Base-by-base conservation (phyloP, 495 filamentous ascomycete species). In the Achaetomiella virescens region DNA sequence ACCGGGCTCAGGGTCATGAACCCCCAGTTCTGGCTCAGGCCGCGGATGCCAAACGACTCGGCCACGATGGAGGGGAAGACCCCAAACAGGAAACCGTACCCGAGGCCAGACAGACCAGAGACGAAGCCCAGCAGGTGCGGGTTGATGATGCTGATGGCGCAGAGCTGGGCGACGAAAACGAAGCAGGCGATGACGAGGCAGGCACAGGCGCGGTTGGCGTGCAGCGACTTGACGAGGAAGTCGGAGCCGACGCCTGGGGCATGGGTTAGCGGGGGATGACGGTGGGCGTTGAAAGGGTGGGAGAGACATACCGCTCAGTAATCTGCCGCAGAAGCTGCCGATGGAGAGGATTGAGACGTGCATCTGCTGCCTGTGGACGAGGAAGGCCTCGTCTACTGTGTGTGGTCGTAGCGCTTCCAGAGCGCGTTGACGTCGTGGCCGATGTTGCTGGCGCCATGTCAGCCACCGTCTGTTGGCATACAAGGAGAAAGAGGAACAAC, bases 271-370 rank as follows among this genome's bases (percentile, higher is more conserved):
- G n/a, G 8, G 27, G 15, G 27, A 12, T 27, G n/a, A 18, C 15
- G 9, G 2, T 14, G 33, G 37, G 38, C 29, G 9, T 1, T n/a
- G 11, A 36, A 21, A 12, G 31, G 37, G 17, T 3, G 65, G 29
- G 33, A 4, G 17, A 12, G 5, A 35, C 76, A 58, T 73, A 87
- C 85, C 88, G 58, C 86, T 90, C 0, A 78, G 71, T 2, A 98
- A 77, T 38, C 93, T 84, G 5, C 93, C 93, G 22, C 81, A 55
- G 70, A 95, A 97, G 66, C 84, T 91, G 60, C 84, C 82, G 52
- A 96, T 72, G 1, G 93, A 97, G 21, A 98, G 78, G 44, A 96
- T 87, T 8, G 90, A 95, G 33, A 98, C 95, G 60, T 97, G 95
- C 75, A 92, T 82, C 52, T 92, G 83, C 74, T 97, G 93, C 48